These are phyloP conservation scores for Coemansia sp. DNA, from an alignment of 192 early-diverging fungal genomes.

Conservation along the genomic window DNA sequence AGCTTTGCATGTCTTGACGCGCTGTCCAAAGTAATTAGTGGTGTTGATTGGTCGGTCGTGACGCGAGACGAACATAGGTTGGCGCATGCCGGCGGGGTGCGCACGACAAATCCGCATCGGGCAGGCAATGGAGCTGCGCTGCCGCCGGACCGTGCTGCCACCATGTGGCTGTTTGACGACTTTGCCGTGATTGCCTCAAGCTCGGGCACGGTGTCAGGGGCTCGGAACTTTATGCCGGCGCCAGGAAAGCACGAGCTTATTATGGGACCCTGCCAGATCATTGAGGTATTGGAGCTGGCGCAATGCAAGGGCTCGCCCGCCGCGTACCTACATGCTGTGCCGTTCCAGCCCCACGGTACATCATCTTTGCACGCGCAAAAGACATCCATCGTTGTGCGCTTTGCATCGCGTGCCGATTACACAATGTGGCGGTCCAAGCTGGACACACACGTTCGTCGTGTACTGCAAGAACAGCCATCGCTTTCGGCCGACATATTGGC, in stretches of 20 bases:
- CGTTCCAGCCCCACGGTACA: conserved; percentile 8
- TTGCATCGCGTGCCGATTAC: conserved; percentile 44
- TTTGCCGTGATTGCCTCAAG: conserved; percentile 31
- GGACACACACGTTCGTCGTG: conserved; percentile 39
- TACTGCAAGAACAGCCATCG: conserved; percentile 27
- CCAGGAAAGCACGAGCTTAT: conserved; percentile 25
- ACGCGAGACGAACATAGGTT: conserved; percentile 31
- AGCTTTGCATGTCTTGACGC: conserved; percentile 47
- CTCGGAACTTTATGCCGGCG: conserved; percentile 18
- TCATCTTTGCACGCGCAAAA: conserved; percentile 4
- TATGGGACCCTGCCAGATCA: conserved; percentile 33
- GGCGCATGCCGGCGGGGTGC: conserved; percentile 34
- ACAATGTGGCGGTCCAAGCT: conserved; percentile 37
- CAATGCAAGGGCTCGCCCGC: conserved; percentile 43
- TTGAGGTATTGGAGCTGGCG: conserved; percentile 49
- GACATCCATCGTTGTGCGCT: conserved; percentile 36
- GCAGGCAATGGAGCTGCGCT: conserved; percentile 16
- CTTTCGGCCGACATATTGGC: conserved; percentile 43
- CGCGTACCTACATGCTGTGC: conserved; percentile 29
- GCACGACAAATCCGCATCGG: conserved; percentile 14
- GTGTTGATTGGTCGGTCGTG: conserved; percentile 34
- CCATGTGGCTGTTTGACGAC: conserved; percentile 48
- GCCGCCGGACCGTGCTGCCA: conserved; percentile 27
- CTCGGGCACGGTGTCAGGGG: not conserved
- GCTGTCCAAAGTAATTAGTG: conserved; percentile 16